Percentiles rank a stretch among this genome's conserved stretches.
phyloP scores from a whole-genome alignment of 169 alveolate genomes.

The Toxoplasma gondii region DNA sequence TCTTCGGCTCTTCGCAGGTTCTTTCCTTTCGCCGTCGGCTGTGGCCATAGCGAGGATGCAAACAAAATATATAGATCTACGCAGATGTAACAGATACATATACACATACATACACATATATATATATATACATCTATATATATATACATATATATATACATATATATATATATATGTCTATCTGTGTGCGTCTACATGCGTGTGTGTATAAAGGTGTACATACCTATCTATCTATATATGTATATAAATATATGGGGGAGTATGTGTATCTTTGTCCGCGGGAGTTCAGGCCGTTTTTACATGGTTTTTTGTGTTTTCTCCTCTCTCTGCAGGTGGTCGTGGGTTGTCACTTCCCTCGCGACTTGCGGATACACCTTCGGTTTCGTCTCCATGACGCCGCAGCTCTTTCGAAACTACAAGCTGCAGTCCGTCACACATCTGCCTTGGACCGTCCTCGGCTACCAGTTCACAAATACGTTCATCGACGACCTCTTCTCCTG shows the following conservation, averaged over 20 bases:
- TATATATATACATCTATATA: not conserved
- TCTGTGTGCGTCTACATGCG: not conserved
- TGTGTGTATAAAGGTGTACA: not conserved
- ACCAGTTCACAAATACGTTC: conserved; percentile 87
- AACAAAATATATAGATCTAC: too few species aligned
- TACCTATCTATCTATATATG: not conserved
- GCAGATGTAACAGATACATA: too few species aligned
- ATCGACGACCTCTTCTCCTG: conserved; percentile 95
- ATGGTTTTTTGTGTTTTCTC: not conserved
- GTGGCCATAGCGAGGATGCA: too few species aligned
- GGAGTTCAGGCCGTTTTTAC: too few species aligned
- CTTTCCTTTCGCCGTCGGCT: not conserved
- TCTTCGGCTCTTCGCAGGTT: not conserved
- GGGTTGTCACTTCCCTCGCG: conserved; percentile 58
- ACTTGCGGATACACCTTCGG: conserved; percentile 73
- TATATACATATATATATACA: too few species aligned
- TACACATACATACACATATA: too few species aligned
- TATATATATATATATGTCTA: not conserved
- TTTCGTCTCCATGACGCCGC: conserved; percentile 80
- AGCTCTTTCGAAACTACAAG: conserved; percentile 97
- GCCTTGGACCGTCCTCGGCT: conserved; percentile 98
- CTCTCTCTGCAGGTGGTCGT: conserved; percentile 59
- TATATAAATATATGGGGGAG: too few species aligned
- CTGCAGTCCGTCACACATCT: conserved; percentile 97
- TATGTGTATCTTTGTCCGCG: too few species aligned